A percentile compares a stretch with the other conserved stretches of the same genome.
Evolutionary conservation across 106 monocot species (phyloP).

Genomic region (Posidonia australis): DNA sequence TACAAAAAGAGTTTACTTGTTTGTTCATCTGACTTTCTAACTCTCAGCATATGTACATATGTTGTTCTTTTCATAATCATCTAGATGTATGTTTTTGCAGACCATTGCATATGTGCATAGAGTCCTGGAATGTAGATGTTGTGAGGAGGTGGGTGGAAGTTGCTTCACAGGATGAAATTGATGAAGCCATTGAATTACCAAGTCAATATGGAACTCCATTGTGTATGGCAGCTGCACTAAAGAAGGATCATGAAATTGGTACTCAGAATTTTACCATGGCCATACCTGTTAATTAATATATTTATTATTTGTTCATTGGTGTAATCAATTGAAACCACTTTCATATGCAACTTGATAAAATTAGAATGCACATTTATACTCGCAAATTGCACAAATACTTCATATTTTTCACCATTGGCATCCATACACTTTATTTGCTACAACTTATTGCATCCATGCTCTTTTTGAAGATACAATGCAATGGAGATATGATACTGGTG

Average conservation of each 20-base stretch:
- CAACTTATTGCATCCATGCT: no score
- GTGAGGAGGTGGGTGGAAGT: slow-evolving; percentile 88
- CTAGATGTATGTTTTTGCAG: slow-evolving; percentile 18
- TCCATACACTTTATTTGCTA: no score
- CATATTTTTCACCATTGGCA: no score
- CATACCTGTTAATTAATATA: neutral
- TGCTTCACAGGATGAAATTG: slow-evolving; percentile 65
- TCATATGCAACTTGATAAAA: no score
- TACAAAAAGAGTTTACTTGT: no score
- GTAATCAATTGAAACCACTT: no score
- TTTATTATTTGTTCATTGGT: neutral
- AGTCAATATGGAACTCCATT: slow-evolving; percentile 80
- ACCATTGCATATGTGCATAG: slow-evolving; percentile 82
- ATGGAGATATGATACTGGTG: no score
- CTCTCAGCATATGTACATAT: neutral
- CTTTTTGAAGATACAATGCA: no score
- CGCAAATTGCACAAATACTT: no score
- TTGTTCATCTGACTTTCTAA: no score
- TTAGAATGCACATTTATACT: no score
- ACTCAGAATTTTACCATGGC: slow-evolving; percentile 4
- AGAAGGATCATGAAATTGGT: slow-evolving; percentile 88
- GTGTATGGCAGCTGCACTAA: slow-evolving; percentile 94
- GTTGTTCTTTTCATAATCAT: neutral
- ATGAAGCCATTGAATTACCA: slow-evolving; percentile 75
- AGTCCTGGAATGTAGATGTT: slow-evolving; percentile 94